Evolutionary conservation across 306 rosid genomes (phyloP), one percentile per base, ranked within the genome.

Genomic region (Echinosophora koreensis): DNA sequence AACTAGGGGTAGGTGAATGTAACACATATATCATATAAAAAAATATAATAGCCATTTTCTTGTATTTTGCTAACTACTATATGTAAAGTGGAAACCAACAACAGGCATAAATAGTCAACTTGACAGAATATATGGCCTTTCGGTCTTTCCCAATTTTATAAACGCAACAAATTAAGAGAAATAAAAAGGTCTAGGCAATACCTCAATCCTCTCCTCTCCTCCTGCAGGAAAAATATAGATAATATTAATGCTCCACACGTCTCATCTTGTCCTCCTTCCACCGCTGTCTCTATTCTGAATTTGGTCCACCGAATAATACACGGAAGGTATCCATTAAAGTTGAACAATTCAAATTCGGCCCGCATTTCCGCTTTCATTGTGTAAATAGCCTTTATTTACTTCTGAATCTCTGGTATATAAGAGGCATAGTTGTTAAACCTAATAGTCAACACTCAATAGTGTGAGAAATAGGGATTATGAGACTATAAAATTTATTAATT

Each of bases 191-290:
- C 15, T 12, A 1, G 3, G 16, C 54, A 49, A 49, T 41, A 17
- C 54, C 44, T 39, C 9, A 62, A n/a, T 15, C 49, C 7, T 42
- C 4, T 18, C n/a, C 49, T 37, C 28, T 15, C 7, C 47, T 37
- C 2, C 39, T 11, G 41, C 2, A 9, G 16, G 0, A 7, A 52
- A 51, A 54, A 52, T 16, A 17, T 13, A 69, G 34, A 50, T 51
- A 32, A 34, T 0, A 69, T 0, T 54, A n/a, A 71, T 71, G 76
- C 52, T 55, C 39, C 54, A 55, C 66, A 71, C 52, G 77, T 71
- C 77, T 54, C 51, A 2, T 54, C 49, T 32, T 67, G 13, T 6
- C 6, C 8, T 27, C 2, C n/a, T 14, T 5, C 11, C 44, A 39
- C 44, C 44, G 2, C 44, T 5, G 17, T 1, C 8, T 42, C 6